A percentile compares a stretch with the other conserved stretches of the same genome.
Evolutionary conservation across 345 rosid genomes (phyloP).

Genomic region (Turnera subulata): DNA sequence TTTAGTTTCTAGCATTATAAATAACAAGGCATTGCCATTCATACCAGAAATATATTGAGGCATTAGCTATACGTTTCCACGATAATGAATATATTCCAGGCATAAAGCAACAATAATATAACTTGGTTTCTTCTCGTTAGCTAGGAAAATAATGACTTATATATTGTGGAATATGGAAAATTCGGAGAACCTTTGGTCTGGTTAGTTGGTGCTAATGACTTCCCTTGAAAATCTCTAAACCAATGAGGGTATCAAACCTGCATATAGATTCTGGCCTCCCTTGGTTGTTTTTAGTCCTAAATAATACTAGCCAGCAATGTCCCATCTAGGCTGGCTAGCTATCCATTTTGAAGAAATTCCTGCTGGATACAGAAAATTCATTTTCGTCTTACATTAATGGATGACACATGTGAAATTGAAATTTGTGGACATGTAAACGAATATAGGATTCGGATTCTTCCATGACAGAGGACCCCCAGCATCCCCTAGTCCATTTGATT

Average conservation of each 20-base stretch:
- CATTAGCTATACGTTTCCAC: no score
- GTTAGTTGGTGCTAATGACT: neutral
- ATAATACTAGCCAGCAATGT: neutral
- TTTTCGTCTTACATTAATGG: neutral
- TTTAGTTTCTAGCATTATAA: no score
- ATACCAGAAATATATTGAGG: no score
- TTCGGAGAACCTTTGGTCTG: slow-evolving; percentile 1
- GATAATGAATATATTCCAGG: slow-evolving; percentile 10
- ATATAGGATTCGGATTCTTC: slow-evolving; percentile 1
- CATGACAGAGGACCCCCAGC: neutral
- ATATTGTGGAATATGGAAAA: no score
- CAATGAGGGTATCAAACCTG: neutral
- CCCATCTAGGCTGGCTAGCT: neutral
- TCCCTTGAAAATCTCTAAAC: neutral
- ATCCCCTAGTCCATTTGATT: neutral
- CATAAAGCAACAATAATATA: neutral
- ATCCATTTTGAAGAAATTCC: neutral
- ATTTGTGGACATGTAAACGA: neutral
- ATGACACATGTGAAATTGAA: neutral
- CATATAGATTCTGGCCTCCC: neutral
- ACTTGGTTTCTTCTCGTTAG: neutral
- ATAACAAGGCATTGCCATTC: neutral
- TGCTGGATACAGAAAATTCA: neutral
- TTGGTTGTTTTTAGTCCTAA: neutral
- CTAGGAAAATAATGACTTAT: neutral